These are phyloP conservation scores for Amaranthus tricolor DNA, from an alignment of 179 eudicot genomes.

Conservation along the genomic window DNA sequence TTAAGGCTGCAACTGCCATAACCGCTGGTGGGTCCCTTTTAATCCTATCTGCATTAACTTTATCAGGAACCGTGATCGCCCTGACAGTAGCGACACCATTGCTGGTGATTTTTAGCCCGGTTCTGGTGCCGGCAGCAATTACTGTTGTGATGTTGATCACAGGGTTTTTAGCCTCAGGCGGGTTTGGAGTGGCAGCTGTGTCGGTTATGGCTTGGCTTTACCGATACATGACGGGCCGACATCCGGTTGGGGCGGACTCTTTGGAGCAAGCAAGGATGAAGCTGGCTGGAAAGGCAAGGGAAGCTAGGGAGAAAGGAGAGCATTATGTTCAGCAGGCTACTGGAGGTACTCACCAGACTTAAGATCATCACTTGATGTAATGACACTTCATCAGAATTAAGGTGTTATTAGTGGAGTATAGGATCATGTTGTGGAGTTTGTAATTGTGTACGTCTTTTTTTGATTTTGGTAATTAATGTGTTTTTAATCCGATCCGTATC, in stretches of 20 bases:
- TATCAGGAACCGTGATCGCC: constrained; percentile 44
- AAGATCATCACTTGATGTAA: too few species aligned
- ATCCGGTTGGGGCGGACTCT: constrained; percentile 45
- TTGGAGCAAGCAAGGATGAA: constrained; percentile 51
- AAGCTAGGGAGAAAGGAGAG: constrained; percentile 47
- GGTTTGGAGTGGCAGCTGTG: constrained; percentile 47
- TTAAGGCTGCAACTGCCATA: constrained; percentile 46
- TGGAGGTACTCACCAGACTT: constrained; percentile 8
- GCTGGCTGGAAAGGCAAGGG: constrained; percentile 45
- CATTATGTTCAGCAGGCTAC: constrained; percentile 32
- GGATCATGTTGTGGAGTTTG: too few species aligned
- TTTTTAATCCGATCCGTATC: too few species aligned
- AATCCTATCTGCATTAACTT: constrained; percentile 41
- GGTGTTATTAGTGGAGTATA: too few species aligned
- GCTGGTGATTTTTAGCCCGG: constrained; percentile 60
- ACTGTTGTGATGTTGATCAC: constrained; percentile 24
- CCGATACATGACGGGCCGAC: constrained; percentile 48
- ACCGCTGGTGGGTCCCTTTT: constrained; percentile 52
- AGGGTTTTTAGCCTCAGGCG: constrained; percentile 51
- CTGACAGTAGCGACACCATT: constrained; percentile 43
- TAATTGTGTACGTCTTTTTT: too few species aligned
- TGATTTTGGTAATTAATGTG: too few species aligned
- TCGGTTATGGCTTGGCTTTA: constrained; percentile 51
- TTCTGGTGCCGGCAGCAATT: constrained; percentile 48
- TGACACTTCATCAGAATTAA: too few species aligned